Conservation (phyloP, 768 basidiomycete species). For the Hemileccinum rubropunctum region DNA sequence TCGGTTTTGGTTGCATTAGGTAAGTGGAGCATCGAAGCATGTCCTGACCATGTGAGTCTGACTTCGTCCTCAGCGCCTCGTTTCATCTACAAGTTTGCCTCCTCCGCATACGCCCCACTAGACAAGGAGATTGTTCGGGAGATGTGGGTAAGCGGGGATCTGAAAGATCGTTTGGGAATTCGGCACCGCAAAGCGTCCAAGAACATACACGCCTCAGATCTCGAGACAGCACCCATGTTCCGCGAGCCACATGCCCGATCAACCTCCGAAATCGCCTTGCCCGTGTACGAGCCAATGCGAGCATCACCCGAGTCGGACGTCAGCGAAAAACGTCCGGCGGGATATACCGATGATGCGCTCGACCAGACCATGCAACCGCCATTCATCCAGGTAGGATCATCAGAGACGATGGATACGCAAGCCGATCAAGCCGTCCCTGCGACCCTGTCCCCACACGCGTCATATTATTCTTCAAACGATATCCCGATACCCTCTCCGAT, state of each 20-base stretch:
- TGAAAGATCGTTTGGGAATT: conserved; percentile 80
- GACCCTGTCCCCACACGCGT: conserved; percentile 39
- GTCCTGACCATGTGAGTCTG: conserved; percentile 10
- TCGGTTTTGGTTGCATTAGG: conserved; percentile 70
- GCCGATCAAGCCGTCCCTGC: conserved; percentile 39
- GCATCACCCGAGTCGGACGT: conserved; percentile 26
- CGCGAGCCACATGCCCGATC: conserved; percentile 61
- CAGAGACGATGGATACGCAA: conserved; percentile 6
- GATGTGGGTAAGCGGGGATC: conserved; percentile 81
- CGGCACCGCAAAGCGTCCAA: conserved; percentile 56
- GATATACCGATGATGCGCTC: conserved; percentile 1
- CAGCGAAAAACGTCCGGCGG: conserved; percentile 10
- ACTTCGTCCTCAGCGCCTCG: conserved; percentile 62
- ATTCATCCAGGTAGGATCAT: conserved; percentile 12
- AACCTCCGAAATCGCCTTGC: conserved; percentile 53
- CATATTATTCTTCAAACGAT: conserved; percentile 59
- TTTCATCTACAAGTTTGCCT: conserved; percentile 72
- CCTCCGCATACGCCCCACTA: conserved; percentile 68
- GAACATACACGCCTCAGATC: conserved; percentile 33
- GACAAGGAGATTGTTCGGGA: conserved; percentile 93
- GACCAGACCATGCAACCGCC: conserved; percentile 1
- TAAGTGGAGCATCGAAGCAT: conserved; percentile 30
- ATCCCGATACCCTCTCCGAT: conserved; percentile 56
- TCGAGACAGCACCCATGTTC: conserved; percentile 75
- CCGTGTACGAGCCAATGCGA: conserved; percentile 47